A percentile compares a stretch with the other conserved stretches of the same genome.
phyloP scores from a whole-genome alignment of 345 rosid genomes.

The Arabis hirsuta region DNA sequence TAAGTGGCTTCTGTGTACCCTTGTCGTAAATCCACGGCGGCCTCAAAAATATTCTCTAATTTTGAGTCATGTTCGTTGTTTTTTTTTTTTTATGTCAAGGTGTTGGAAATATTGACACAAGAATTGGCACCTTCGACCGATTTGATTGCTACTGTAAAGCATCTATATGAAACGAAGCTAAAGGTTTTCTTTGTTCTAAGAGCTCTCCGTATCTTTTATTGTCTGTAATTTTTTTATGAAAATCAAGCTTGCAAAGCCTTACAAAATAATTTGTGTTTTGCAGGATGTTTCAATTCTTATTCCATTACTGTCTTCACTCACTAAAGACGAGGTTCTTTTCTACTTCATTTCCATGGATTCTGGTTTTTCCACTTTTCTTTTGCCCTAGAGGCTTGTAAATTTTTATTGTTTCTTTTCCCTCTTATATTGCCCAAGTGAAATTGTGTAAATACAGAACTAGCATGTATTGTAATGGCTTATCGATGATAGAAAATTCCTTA shows the following conservation, averaged over 20 bases:
- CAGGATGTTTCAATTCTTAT: constrained; percentile 96
- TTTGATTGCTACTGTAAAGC: constrained; percentile 86
- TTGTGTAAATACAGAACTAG: constrained; percentile 18
- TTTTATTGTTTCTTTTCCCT: background rate
- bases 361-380: constrained; percentile 21
- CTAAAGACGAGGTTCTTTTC: constrained; percentile 82
- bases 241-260: constrained; percentile 27
- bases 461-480: constrained; percentile 9
- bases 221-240: constrained; percentile 22
- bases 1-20: constrained; percentile 46
- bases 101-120: constrained; percentile 91
- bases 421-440: constrained; percentile 7
- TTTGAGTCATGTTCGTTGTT: constrained; percentile 39
- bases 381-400: constrained; percentile 12
- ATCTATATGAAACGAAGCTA: constrained; percentile 88
- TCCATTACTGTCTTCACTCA: constrained; percentile 90
- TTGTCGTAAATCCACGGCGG: constrained; percentile 24
- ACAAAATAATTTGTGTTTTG: constrained; percentile 39
- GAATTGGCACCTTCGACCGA: constrained; percentile 74
- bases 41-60: constrained; percentile 26
- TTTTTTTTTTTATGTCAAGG: constrained; percentile 54
- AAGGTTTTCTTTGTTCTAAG: constrained; percentile 57
- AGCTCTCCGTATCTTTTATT: constrained; percentile 22
- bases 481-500: constrained; percentile 14
- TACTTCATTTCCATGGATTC: constrained; percentile 27